Evolutionary conservation across 306 rosid species (phyloP).

Genomic region (Crataegus laevigata): DNA sequence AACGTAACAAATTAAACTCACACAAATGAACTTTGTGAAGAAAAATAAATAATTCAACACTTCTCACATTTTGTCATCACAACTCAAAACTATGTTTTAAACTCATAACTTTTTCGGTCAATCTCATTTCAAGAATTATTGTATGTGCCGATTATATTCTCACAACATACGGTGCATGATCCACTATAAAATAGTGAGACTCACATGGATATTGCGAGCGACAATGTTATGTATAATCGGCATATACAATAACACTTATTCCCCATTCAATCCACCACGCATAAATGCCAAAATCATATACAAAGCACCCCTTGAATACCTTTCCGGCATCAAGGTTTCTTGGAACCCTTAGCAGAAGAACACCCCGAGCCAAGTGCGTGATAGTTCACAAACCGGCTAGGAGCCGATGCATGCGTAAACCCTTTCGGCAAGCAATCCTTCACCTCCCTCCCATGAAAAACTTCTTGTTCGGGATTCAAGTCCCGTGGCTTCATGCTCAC

Average conservation of each 20-base stretch:
- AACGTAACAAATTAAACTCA: not conserved
- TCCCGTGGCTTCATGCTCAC: conserved; percentile 35
- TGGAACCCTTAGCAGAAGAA: conserved; percentile 23
- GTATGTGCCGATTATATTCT: not conserved
- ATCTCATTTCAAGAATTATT: not conserved
- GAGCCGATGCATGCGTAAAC: conserved; percentile 57
- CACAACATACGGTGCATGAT: not conserved
- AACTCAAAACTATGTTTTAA: not conserved
- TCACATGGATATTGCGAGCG: not conserved
- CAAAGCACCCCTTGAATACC: conserved; percentile 10
- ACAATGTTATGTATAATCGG: not conserved
- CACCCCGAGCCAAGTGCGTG: conserved; percentile 40
- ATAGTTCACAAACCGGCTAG: conserved; percentile 67
- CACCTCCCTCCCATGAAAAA: conserved; percentile 38
- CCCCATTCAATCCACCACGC: not conserved
- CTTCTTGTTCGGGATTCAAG: conserved; percentile 29
- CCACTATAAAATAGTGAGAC: not conserved
- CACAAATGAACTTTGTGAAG: not conserved
- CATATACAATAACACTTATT: not conserved
- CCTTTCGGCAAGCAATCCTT: conserved; percentile 75
- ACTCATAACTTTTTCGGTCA: not conserved
- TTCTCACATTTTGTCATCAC: not conserved
- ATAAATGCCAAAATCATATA: conserved; percentile 29
- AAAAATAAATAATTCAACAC: not conserved
- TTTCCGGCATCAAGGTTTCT: conserved; percentile 32